phyloP scores from a whole-genome alignment of 768 basidiomycete species.

The Gloeopeniophorella convolvens region DNA sequence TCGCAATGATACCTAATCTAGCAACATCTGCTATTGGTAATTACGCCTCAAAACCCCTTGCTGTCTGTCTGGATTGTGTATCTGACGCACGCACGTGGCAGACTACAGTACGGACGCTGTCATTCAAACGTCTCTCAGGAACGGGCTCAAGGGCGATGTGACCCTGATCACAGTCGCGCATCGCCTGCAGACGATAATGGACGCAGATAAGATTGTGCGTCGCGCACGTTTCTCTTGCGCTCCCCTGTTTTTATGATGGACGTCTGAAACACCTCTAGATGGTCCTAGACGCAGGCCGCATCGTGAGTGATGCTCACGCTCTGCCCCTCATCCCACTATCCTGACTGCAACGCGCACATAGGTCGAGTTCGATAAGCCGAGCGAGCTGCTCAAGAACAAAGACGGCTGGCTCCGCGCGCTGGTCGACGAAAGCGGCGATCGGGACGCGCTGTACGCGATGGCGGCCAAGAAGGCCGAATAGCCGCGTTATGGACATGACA shows the following conservation, averaged over 20 bases:
- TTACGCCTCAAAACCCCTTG: too few relatives aligned
- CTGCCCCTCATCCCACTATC: not conserved
- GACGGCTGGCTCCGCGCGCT: conserved; percentile 30
- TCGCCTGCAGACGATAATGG: conserved; percentile 52
- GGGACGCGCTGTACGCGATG: conserved; percentile 30
- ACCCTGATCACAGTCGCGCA: conserved; percentile 58
- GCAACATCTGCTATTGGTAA: conserved; percentile 42
- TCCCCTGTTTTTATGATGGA: not conserved
- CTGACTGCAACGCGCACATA: not conserved
- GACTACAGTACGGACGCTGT: conserved; percentile 52
- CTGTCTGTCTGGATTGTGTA: not conserved
- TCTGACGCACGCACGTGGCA: conserved; percentile 8
- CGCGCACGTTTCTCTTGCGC: not conserved
- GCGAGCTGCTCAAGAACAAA: conserved; percentile 33
- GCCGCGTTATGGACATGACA: too few relatives aligned
- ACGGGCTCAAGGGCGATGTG: conserved; percentile 35
- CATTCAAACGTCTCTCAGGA: conserved; percentile 51
- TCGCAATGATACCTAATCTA: conserved; percentile 4
- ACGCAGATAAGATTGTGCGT: conserved; percentile 51
- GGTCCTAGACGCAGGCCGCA: conserved; percentile 37
- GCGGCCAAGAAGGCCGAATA: conserved; percentile 15
- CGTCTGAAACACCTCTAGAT: conserved; percentile 29
- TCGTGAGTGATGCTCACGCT: conserved; percentile 27
- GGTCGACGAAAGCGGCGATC: conserved; percentile 37
- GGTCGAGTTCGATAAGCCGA: conserved; percentile 44